Conservation (phyloP, 768 basidiomycete species). For the Lentinus brumalis region DNA sequence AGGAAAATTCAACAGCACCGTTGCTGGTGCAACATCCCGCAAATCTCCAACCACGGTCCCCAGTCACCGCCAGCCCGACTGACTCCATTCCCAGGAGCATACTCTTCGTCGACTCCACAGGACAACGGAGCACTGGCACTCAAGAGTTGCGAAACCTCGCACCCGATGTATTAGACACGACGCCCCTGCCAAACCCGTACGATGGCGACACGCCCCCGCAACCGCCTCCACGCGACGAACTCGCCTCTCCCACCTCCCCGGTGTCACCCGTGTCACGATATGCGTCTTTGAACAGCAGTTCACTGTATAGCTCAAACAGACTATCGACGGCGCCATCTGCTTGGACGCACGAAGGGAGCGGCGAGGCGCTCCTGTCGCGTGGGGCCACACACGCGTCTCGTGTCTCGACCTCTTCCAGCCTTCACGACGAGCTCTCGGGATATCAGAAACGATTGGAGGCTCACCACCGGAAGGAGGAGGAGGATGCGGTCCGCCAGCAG, state of each 20-base stretch:
- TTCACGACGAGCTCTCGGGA: conserved; percentile 22
- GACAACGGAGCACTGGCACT: background rate
- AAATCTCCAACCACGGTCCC: background rate
- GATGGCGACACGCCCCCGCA: conserved; percentile 13
- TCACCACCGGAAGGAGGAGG: conserved; percentile 26
- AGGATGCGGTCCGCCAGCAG: conserved; percentile 4
- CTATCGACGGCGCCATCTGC: conserved; percentile 14
- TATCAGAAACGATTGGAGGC: conserved; percentile 30
- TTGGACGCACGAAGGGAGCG: conserved; percentile 18
- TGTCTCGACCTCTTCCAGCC: conserved; percentile 12
- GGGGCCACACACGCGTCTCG: conserved; percentile 16
- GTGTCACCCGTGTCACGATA: conserved; percentile 1
- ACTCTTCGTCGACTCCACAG: background rate
- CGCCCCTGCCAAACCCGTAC: conserved; percentile 16
- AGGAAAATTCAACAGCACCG: background rate
- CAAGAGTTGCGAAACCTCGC: conserved; percentile 1
- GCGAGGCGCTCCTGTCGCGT: conserved; percentile 13
- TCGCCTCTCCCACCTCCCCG: conserved; percentile 1
- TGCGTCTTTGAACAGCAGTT: background rate
- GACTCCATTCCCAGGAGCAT: background rate
- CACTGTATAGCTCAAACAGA: background rate
- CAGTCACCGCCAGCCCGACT: background rate
- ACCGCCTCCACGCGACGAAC: conserved; percentile 11
- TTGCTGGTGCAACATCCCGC: background rate
- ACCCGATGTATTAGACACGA: background rate